Evolutionary conservation across 129 eudicot genomes (phyloP).

Genomic region (Heracleum sosnowskyi): DNA sequence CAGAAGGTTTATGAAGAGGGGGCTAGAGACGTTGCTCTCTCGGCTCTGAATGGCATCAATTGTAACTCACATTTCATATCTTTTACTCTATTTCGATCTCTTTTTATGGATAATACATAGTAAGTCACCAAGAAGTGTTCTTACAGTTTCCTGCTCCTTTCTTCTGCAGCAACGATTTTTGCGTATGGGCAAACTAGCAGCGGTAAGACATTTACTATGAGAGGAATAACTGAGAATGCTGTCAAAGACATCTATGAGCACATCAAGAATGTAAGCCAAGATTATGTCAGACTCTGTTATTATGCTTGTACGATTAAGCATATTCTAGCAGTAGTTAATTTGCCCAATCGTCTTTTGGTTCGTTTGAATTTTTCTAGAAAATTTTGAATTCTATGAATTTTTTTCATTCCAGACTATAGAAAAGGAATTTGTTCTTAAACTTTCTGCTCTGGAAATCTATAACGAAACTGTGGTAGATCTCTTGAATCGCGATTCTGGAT

Average conservation of each 20-base stretch:
- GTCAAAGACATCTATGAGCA: conserved; percentile 78
- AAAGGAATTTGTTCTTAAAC: conserved; percentile 53
- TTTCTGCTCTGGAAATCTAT: conserved; percentile 92
- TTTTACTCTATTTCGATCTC: neutral
- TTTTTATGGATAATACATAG: neutral
- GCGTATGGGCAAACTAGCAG: conserved; percentile 99
- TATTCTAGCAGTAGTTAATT: neutral
- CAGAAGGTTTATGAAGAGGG: conserved; percentile 75
- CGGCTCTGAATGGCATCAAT: conserved; percentile 85
- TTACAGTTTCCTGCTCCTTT: neutral
- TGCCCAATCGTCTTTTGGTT: neutral
- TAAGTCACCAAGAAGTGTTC: conserved; percentile 1
- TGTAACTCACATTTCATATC: conserved; percentile 27
- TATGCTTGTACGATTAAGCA: neutral
- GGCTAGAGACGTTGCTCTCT: conserved; percentile 92
- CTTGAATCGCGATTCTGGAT: conserved; percentile 65
- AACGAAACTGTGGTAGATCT: conserved; percentile 91
- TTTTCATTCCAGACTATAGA: conserved; percentile 48
- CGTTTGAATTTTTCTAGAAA: neutral
- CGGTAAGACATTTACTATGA: conserved; percentile 97
- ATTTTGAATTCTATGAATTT: conserved; percentile 4
- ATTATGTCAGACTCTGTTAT: neutral
- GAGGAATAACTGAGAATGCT: conserved; percentile 77
- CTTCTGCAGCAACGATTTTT: conserved; percentile 75
- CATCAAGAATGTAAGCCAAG: conserved; percentile 42